Conservation (phyloP, 2,329 filamentous ascomycete species). For the Trichoderma hamatum region DNA sequence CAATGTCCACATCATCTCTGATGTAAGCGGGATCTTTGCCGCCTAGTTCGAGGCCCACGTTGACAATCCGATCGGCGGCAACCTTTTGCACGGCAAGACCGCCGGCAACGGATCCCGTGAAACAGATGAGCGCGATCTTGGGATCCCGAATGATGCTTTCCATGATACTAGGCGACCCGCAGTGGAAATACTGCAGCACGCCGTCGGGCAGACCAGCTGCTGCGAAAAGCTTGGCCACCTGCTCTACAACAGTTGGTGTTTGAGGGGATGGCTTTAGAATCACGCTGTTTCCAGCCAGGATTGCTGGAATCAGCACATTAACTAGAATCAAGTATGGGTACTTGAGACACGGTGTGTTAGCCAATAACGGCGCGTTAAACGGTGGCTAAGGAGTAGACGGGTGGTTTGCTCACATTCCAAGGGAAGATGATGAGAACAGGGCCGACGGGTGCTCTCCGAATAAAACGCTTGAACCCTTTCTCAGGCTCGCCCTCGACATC, state of each 20-base stretch:
- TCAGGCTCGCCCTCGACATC: conserved; percentile 83
- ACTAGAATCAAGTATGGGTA: conserved; percentile 94
- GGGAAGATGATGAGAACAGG: conserved; percentile 89
- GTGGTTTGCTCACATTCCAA: conserved; percentile 76
- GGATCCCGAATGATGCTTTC: conserved; percentile 78
- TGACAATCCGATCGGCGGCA: conserved; percentile 79
- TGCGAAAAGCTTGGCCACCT: conserved; percentile 73
- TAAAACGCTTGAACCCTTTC: conserved; percentile 86
- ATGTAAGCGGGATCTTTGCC: conserved; percentile 96
- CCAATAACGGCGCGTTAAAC: conserved; percentile 4
- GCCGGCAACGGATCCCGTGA: conserved; percentile 89
- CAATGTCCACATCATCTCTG: conserved; percentile 79
- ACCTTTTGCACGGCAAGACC: conserved; percentile 85
- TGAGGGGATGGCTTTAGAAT: conserved; percentile 95
- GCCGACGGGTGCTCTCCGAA: conserved; percentile 84
- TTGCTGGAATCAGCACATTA: conserved; percentile 89
- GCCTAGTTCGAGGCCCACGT: conserved; percentile 87
- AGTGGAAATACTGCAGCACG: conserved; percentile 91
- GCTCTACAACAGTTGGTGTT: conserved; percentile 89
- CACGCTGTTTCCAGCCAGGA: conserved; percentile 86
- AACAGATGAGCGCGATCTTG: conserved; percentile 80
- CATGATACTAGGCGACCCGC: conserved; percentile 74
- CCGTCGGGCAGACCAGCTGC: conserved; percentile 80
- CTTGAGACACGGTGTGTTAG: conserved; percentile 48
- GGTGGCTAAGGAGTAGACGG: conserved; percentile 8